Base-by-base conservation (phyloP, 2,329 filamentous ascomycete genomes). In the Exophiala bonariae region DNA sequence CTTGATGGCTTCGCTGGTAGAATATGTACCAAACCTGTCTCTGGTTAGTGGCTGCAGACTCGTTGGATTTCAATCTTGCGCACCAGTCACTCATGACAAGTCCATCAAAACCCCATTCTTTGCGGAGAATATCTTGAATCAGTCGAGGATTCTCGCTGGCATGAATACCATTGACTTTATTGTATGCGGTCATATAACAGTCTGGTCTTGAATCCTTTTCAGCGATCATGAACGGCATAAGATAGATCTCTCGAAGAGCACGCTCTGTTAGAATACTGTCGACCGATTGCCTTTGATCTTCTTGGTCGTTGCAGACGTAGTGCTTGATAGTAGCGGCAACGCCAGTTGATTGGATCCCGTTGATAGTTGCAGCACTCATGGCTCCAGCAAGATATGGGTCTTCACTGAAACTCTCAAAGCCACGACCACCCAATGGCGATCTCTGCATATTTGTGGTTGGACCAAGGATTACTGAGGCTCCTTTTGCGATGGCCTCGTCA, bases 371-470 rank as follows among this genome's bases (percentile, higher is more conserved):
- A 1, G 85, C 80, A 10, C 86, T 85, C 50, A 90, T 71, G 53
- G 83, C 86, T 23, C 87, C 87, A 0, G 87, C 88, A 4, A 95
- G 75, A 8, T 85, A 78, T 0, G 88, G 88, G 57, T 93, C 89
- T 65, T 93, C 89, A 0, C 86, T 89, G 64, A 90, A 93, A 0
- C 87, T 90, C 67, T 95, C 89, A 57, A 93, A 95, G 55, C 90
- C 90, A 50, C 89, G 79, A 14, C 89, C 89, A n/a, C 88, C 88
- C 0, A 93, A 75, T 0, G 89, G 89, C 40, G 87, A 87, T 13
- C 89, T 80, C 60, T 93, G 88, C 74, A 89, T 85, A 69, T 88
- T 90, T 26, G 90, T 83, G 1, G 87, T 91, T 2, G 87, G 87
- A 0, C 84, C 87, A 7, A 92, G 76, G 3, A 91, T 73, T 26